These are phyloP conservation scores for Rhodotorula toruloides DNA, from an alignment of 768 basidiomycete species.

Conservation along the genomic window DNA sequence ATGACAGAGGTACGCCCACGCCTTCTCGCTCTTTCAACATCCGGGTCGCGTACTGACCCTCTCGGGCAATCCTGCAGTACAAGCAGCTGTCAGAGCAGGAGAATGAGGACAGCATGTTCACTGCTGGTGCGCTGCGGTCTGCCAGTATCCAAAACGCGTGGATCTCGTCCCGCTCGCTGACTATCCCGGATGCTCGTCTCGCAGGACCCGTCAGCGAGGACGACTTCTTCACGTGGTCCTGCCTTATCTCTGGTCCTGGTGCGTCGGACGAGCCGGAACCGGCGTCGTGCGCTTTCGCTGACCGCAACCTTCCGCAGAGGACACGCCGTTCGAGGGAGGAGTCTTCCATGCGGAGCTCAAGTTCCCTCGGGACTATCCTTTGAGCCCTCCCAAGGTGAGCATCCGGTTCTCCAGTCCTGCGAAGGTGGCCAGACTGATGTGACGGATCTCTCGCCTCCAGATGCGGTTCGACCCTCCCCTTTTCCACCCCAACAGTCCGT, in stretches of 20 bases:
- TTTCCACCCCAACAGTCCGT: slow-evolving; percentile 93
- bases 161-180: background rate
- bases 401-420: too few relatives aligned
- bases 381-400: slow-evolving; percentile 80
- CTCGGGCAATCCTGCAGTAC: slow-evolving; percentile 54
- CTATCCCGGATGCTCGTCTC: background rate
- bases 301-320: slow-evolving; percentile 22
- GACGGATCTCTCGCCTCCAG: slow-evolving; percentile 27
- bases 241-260: slow-evolving; percentile 97
- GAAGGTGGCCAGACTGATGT: too few relatives aligned
- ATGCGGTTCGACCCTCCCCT: slow-evolving; percentile 98
- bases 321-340: slow-evolving; percentile 65
- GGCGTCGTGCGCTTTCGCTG: slow-evolving; percentile 44
- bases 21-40: slow-evolving; percentile 43
- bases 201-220: slow-evolving; percentile 51
- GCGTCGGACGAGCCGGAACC: too few relatives aligned
- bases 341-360: slow-evolving; percentile 85
- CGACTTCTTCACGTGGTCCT: slow-evolving; percentile 99
- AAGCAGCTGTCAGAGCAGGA: slow-evolving; percentile 46
- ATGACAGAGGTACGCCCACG: slow-evolving; percentile 63
- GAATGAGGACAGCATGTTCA: slow-evolving; percentile 79
- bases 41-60: slow-evolving; percentile 76
- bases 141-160: background rate
- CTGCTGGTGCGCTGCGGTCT: slow-evolving; percentile 60
- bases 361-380: slow-evolving; percentile 78